Evolutionary conservation across 768 basidiomycete species (phyloP), one percentile per base, ranked within the genome.

Genomic region (Tulasnella sp.): DNA sequence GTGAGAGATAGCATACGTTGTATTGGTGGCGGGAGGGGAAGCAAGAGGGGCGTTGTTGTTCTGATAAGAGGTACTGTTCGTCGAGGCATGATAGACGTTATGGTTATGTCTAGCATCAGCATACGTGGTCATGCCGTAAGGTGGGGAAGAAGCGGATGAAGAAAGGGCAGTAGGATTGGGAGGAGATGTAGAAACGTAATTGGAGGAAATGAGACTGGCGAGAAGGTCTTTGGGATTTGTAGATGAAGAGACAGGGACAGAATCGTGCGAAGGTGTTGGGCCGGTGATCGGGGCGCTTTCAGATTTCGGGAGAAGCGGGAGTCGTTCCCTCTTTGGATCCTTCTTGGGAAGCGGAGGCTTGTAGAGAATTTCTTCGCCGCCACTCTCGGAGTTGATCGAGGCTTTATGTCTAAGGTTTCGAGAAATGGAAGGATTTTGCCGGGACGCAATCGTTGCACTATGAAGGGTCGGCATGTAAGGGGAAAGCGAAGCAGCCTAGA

Each of bases 341-440:
- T 54, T 54, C 28, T 40, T 53, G 20, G 53, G 46, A 10, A 37
- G 13, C 9, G 55, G 55, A 27, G 55, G 55, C 28, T 56, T 56
- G 55, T 90, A 90, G 24, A 90, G 67, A 54, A 90, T 89, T 64
- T 90, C 87, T 65, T 90, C 87, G 35, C 87, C 86, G 4, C 87
- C 87, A 59, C 86, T 89, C 65, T 89, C 87, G 57, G 84, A 81
- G 6, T 83, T 75, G 53, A 77, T 72, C 0, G 85, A 89, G 51
- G 76, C 76, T 28, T 73, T 55, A 22, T 54, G 44, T 15, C 55
- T 41, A 20, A 45, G 27, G 27, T 28, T 34, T 25, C 49, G 49
- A 20, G 48, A n/a, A 6, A 20, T 25, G 27, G 39, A n/a, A 10
- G 19, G 19, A 25, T n/a, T 16, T 5, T 25, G 39, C 39, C 5